Evolutionary conservation across 106 monocot genomes (phyloP).

Genomic region (Dendrobium nobile): DNA sequence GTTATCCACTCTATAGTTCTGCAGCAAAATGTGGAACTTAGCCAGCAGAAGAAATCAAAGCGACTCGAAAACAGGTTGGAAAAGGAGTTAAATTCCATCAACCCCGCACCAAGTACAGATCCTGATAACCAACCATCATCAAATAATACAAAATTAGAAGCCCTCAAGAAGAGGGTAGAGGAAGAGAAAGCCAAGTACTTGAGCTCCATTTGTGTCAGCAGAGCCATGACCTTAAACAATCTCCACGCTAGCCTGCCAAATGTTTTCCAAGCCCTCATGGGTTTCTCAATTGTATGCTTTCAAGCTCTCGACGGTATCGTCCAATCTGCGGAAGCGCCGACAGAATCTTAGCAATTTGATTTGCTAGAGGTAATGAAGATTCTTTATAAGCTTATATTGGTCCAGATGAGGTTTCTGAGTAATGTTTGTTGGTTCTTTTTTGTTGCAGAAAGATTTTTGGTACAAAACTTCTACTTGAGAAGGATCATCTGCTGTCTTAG

Average conservation of each 20-base stretch:
- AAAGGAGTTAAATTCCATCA: constrained; percentile 39
- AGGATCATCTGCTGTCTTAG: neutral
- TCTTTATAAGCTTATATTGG: neutral
- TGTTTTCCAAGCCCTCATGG: constrained; percentile 78
- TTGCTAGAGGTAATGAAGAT: neutral
- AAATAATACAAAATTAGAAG: constrained; percentile 37
- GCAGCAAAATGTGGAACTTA: constrained; percentile 60
- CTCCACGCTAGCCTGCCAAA: constrained; percentile 76
- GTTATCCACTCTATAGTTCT: constrained; percentile 53
- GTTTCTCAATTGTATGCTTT: constrained; percentile 51
- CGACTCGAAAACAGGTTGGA: constrained; percentile 45
- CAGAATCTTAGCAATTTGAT: neutral
- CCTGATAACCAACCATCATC: constrained; percentile 1
- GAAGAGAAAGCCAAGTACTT: constrained; percentile 65
- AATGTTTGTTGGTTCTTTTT: neutral
- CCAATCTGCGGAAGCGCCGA: neutral
- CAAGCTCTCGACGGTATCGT: constrained; percentile 52
- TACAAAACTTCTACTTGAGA: neutral
- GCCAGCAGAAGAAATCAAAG: constrained; percentile 54
- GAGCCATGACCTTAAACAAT: constrained; percentile 69
- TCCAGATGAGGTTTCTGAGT: neutral
- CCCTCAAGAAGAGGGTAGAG: constrained; percentile 51
- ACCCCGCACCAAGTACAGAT: constrained; percentile 6
- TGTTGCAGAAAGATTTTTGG: neutral
- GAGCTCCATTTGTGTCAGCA: constrained; percentile 50